Evolutionary conservation across 441 rosid species (phyloP), one percentile per base, ranked within the genome.

Genomic region (Isatis lusitanica): DNA sequence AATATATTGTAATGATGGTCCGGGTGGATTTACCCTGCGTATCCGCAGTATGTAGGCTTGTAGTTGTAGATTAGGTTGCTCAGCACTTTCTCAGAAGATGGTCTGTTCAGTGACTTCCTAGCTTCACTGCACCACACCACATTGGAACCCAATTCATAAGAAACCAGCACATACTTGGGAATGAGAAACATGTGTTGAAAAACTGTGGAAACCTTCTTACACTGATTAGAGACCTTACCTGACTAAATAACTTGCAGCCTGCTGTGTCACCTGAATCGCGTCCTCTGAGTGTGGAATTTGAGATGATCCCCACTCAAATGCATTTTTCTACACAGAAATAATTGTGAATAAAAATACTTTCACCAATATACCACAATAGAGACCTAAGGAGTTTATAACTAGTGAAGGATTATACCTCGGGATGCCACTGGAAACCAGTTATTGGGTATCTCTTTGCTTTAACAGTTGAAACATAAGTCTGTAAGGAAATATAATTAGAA

Each of bases 341-440:
- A 2, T 63, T 15, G 13, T 13, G 7, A 55, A n/a, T 24, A 50
- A 7, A 13, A 5, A 1, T 24, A 18, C 7, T 40, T 40, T 9
- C 31, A 65, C 13, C 18, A 8, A 39, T 65, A 6, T 30, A 48
- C 17, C 83, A 53, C 12, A 40, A 15, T 33, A 17, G n/a, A 51
- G 31, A 50, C 50, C 36, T 26, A 43, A 71, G 24, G 31, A 50
- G 59, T 10, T 0, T 39, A 60, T 4, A 9, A 7, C 18, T 38
- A 33, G 57, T 21, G 7, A 42, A 15, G 8, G 18, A 12, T 43
- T 35, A 70, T 84, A 90, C 98, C 94, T 92, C 96, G 7, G 96
- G 96, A 78, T 92, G 96, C 94, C 98, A 92, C 42, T 92, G 98
- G 80, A 92, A 90, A 58, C 83, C 98, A 69, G 92, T 87, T 71